Conservation (phyloP, 2,329 filamentous ascomycete genomes). For the Emydomyces testavorans region DNA sequence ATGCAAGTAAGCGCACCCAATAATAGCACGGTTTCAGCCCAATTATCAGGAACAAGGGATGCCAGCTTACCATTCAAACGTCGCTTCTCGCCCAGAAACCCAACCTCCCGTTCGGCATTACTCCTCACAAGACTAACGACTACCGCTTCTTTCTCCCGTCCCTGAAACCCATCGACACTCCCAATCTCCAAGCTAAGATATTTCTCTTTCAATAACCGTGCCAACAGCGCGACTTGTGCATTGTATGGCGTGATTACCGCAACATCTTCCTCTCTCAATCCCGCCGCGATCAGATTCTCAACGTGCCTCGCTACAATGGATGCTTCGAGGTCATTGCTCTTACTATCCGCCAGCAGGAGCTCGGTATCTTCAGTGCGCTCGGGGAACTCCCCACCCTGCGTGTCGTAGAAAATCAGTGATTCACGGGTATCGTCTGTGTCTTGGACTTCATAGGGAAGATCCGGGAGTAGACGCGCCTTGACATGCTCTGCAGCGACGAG, state of each 20-base stretch:
- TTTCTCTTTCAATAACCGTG: constrained; percentile 61
- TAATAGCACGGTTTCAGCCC: not conserved
- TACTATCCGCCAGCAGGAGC: constrained; percentile 57
- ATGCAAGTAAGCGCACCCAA: not conserved
- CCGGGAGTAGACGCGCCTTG: constrained; percentile 59
- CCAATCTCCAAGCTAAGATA: constrained; percentile 87
- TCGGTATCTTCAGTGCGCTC: constrained; percentile 66
- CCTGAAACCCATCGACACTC: constrained; percentile 94
- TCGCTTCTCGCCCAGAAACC: constrained; percentile 84
- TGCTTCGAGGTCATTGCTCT: constrained; percentile 87
- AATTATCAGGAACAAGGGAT: not conserved
- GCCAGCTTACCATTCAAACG: constrained; percentile 70
- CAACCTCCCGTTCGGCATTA: constrained; percentile 75
- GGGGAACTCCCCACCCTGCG: constrained; percentile 83
- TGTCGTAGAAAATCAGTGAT: constrained; percentile 88
- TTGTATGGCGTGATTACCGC: constrained; percentile 95
- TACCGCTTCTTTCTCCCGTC: constrained; percentile 90
- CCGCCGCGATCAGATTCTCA: constrained; percentile 59
- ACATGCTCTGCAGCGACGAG: constrained; percentile 73
- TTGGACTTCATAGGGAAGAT: constrained; percentile 64
- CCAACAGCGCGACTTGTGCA: constrained; percentile 72
- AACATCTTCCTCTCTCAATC: constrained; percentile 71
- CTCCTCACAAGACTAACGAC: constrained; percentile 89
- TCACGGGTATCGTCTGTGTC: constrained; percentile 79
- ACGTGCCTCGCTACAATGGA: constrained; percentile 70